Evolutionary conservation across 805 yeast species (phyloP).

Genomic region (Wickerhamomyces canadensis): DNA sequence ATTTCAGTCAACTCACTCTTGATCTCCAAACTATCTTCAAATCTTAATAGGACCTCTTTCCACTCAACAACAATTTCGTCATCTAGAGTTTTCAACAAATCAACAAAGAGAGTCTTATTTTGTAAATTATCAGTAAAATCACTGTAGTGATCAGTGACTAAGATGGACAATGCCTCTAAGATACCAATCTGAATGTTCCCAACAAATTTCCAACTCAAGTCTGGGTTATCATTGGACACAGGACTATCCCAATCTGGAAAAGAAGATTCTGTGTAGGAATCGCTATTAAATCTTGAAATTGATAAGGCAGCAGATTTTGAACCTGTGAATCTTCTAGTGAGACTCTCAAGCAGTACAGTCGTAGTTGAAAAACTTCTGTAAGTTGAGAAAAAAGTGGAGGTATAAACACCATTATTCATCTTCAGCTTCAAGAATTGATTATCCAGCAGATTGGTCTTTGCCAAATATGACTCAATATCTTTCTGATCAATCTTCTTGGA

Average conservation of each 20-base stretch:
- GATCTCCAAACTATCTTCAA: constrained; percentile 15
- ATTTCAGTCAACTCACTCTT: constrained; percentile 24
- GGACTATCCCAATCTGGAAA: constrained; percentile 58
- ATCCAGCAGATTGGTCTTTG: constrained; percentile 29
- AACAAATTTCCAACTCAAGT: constrained; percentile 59
- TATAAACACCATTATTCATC: constrained; percentile 60
- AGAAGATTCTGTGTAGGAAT: constrained; percentile 8
- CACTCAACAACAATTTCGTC: constrained; percentile 52
- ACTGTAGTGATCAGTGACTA: constrained; percentile 66
- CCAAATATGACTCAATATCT: constrained; percentile 37
- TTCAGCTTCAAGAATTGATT: constrained; percentile 39
- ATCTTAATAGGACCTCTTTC: constrained; percentile 31
- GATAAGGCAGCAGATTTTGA: constrained; percentile 58
- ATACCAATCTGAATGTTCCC: constrained; percentile 79
- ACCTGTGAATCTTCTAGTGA: constrained; percentile 52
- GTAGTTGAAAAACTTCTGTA: constrained; percentile 65
- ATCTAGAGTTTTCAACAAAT: constrained; percentile 61
- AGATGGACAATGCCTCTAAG: constrained; percentile 64
- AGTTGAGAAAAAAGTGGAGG: constrained; percentile 64
- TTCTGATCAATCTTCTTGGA: constrained; percentile 34
- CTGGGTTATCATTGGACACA: constrained; percentile 32
- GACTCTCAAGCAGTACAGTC: constrained; percentile 41
- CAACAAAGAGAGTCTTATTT: constrained; percentile 55
- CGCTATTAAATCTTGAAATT: constrained; percentile 30
- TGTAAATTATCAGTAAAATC: constrained; percentile 68